Conservation (phyloP, 2,329 filamentous ascomycete genomes). For the Neopestalotiopsis sp. region DNA sequence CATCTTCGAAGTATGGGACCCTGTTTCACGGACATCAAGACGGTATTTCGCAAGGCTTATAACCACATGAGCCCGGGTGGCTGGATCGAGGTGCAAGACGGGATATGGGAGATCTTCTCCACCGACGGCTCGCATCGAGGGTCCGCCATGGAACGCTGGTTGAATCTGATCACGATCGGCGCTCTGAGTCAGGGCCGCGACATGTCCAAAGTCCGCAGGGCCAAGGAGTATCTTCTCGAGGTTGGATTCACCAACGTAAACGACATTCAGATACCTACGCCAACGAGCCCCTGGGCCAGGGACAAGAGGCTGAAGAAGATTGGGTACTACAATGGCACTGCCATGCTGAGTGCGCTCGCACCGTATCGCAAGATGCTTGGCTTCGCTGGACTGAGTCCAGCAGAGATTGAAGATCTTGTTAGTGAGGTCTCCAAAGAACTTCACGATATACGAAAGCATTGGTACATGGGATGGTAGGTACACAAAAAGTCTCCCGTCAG, state of each 20-base stretch:
- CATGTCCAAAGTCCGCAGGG: background rate
- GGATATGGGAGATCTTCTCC: background rate
- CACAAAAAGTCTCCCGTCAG: background rate
- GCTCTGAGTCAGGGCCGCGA: background rate
- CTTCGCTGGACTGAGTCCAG: background rate
- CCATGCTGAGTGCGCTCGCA: background rate
- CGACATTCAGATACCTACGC: background rate
- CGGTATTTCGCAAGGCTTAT: background rate
- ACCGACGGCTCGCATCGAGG: background rate
- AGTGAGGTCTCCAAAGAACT: background rate
- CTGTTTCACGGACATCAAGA: conserved; percentile 6
- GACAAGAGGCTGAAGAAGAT: background rate
- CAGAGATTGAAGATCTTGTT: background rate
- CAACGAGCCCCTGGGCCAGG: background rate
- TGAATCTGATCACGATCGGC: background rate
- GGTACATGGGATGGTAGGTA: background rate
- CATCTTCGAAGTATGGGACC: conserved; percentile 11
- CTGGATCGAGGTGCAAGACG: conserved; percentile 7
- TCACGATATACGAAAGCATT: background rate
- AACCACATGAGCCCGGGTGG: conserved; percentile 11
- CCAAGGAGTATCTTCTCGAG: background rate
- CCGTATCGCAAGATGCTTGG: background rate
- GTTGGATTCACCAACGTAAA: background rate
- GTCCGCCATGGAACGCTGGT: conserved; percentile 8
- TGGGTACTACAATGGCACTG: background rate